These are phyloP conservation scores for Acrocalymma vagum DNA, from an alignment of 2,329 filamentous ascomycete genomes.

Conservation along the genomic window DNA sequence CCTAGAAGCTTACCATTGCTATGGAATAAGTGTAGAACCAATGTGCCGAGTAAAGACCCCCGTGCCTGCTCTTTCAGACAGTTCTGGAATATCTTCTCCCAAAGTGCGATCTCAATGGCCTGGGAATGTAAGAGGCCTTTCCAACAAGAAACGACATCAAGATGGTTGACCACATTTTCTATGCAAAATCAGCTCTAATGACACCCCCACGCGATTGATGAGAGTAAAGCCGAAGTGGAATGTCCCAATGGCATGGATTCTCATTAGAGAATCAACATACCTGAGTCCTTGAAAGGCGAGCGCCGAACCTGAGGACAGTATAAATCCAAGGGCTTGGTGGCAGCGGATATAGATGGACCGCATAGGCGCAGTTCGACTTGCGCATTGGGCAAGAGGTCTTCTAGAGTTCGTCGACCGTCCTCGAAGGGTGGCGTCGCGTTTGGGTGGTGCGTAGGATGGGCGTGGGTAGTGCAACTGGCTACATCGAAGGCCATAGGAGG, in stretches of 20 bases:
- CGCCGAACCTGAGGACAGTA: constrained; percentile 35
- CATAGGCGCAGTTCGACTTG: constrained; percentile 22
- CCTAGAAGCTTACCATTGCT: constrained; percentile 7
- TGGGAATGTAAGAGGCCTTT: constrained; percentile 38
- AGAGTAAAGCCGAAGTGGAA: no score
- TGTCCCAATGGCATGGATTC: not conserved
- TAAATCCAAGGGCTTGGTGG: constrained; percentile 17
- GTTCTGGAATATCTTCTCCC: constrained; percentile 37
- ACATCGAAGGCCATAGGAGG: not conserved
- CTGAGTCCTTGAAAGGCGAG: constrained; percentile 14
- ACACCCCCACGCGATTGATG: no score
- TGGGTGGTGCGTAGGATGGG: constrained; percentile 26
- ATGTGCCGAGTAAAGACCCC: not conserved
- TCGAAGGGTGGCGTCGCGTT: not conserved
- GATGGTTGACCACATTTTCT: constrained; percentile 26
- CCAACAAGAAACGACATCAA: constrained; percentile 47
- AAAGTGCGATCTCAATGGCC: constrained; percentile 38
- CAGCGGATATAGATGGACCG: constrained; percentile 21
- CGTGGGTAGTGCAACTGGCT: constrained; percentile 11
- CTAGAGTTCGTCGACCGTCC: not conserved
- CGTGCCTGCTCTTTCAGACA: constrained; percentile 19
- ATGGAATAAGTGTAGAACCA: constrained; percentile 1
- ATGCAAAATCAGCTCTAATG: no score
- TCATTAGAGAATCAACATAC: constrained; percentile 10
- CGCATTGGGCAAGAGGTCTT: constrained; percentile 13